Evolutionary conservation across 352 stramenopile genomes (phyloP), one percentile per base, ranked within the genome.

Genomic region (Pythium oligandrum): DNA sequence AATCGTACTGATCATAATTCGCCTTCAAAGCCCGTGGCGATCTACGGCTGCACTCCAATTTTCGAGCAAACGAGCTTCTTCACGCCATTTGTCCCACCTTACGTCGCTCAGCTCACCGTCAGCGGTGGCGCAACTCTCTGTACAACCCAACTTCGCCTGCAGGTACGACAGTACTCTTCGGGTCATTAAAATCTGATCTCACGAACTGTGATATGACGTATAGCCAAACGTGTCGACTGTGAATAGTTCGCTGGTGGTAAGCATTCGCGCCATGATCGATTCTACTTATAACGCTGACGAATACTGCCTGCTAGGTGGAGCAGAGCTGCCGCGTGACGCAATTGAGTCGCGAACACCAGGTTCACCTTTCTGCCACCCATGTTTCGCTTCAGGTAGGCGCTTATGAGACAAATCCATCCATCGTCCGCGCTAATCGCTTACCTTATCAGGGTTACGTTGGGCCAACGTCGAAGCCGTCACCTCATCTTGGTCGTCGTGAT

Each of bases 41-140:
- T 90, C 46, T 90, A 86, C 53, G 79, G 79, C 11, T 93, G 83
- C 63, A 90, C 83, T 10, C 74, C 79, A 11, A 78, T 93, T 26
- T 93, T 83, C 40, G 53, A 83, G 37, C 30, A 69, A 40, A 86
- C 75, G 0, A 68, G 70, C 0, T 67, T 68, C 48, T 69, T 66
- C 31, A 64, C 71, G 3, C 57, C 48, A 10, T 93, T 93, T 44
- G 34, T 93, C 5, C 83, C 79, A 4, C 55, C 68, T 33, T 74
- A 72, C 12, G 60, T 86, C 43, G 73, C 60, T 0, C 71, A 87
- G 52, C 53, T 90, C n/a, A 83, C 88, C 42, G 64, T 90, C 6
- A 90, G 63, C 10, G 83, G 79, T 12, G 83, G 83, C 12, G 74
- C 79, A 8, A 77, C 78, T 36, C 43, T 86, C 6, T 93, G 83